Conservation (phyloP, 768 basidiomycete genomes). For the Calocybe indica region DNA sequence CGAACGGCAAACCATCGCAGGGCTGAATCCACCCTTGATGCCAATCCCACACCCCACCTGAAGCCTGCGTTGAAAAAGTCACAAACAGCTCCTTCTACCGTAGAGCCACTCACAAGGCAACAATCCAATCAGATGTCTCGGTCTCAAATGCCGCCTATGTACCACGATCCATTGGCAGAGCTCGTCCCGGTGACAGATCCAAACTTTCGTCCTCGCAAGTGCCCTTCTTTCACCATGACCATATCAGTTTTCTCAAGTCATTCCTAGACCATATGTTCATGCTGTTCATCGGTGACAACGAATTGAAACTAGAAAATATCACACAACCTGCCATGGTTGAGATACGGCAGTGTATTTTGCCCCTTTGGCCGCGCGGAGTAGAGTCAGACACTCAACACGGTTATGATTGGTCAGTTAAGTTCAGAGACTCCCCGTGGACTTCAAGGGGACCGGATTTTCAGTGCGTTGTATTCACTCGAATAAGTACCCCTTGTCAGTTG, state of each 20-base stretch:
- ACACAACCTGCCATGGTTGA: conserved; percentile 48
- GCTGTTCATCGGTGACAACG: conserved; percentile 59
- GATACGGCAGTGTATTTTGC: conserved; percentile 48
- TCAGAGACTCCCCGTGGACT: conserved; percentile 65
- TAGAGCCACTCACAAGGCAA: conserved; percentile 17
- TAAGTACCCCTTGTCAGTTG: too few species aligned
- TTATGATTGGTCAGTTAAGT: conserved; percentile 54
- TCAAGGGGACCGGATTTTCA: conserved; percentile 50
- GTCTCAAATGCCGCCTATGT: conserved; percentile 35
- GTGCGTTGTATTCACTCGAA: conserved; percentile 6
- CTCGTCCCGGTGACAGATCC: conserved; percentile 14
- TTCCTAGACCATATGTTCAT: conserved; percentile 66
- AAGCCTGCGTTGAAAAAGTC: conserved; percentile 58
- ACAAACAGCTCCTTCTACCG: conserved; percentile 16
- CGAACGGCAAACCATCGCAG: conserved; percentile 30
- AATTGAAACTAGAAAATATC: conserved; percentile 53
- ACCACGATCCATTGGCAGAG: conserved; percentile 8
- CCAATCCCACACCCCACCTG: conserved; percentile 24
- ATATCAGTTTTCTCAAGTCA: conserved; percentile 4
- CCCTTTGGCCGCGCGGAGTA: conserved; percentile 66
- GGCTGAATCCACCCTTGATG: conserved; percentile 17
- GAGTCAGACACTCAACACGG: conserved; percentile 36
- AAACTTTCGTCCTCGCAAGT: conserved; percentile 24
- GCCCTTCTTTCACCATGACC: conserved; percentile 11
- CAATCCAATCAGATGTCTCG: conserved; percentile 24